phyloP scores from a whole-genome alignment of 2,329 filamentous ascomycete species.

The Aspergillus sp. region DNA sequence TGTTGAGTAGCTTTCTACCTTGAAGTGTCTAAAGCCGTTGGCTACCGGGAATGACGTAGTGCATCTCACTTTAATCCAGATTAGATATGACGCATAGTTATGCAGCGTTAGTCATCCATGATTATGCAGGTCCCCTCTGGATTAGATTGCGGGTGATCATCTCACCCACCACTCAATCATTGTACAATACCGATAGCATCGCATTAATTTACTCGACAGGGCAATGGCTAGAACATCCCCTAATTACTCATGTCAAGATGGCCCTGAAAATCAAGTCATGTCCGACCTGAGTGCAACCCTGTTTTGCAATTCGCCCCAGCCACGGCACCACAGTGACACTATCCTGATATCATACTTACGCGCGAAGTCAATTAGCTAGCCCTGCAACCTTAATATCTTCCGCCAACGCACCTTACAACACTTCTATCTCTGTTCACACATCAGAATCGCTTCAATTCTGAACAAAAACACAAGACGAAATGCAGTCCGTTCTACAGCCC shows the following conservation, averaged over 20 bases:
- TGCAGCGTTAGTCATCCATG: neutral
- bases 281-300: neutral
- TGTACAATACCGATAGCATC: neutral
- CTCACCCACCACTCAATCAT: neutral
- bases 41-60: neutral
- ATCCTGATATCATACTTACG: slow-evolving; percentile 7
- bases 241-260: neutral
- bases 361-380: neutral
- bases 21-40: neutral
- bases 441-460: no score
- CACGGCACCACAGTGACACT: neutral
- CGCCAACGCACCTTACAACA: neutral
- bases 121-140: neutral
- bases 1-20: neutral
- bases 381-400: neutral
- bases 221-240: neutral
- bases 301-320: neutral
- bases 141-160: neutral
- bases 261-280: neutral
- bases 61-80: neutral
- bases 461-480: neutral
- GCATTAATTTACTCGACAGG: neutral
- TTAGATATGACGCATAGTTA: neutral
- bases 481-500: slow-evolving; percentile 33
- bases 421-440: neutral